Percentiles rank a stretch among this genome's conserved stretches.
Evolutionary conservation across 257 asterid genomes (phyloP).

Genomic region (Pogostemon cablin): DNA sequence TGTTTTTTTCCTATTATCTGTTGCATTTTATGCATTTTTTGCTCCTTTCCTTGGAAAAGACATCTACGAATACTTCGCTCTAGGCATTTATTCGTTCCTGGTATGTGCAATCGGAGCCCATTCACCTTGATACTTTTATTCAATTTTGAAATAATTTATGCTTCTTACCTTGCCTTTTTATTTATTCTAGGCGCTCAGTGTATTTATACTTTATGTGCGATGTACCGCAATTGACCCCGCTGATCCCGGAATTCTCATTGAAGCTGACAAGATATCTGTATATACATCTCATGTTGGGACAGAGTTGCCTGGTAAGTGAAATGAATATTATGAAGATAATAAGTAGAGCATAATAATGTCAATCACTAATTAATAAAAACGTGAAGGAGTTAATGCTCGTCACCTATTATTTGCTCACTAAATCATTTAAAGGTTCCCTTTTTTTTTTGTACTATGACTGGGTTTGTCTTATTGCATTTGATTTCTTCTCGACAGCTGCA

Average conservation of each 20-base stretch:
- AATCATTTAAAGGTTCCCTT: background rate
- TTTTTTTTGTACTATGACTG: background rate
- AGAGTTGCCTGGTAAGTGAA: slow-evolving; percentile 66
- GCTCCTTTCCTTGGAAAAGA: slow-evolving; percentile 97
- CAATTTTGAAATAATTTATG: slow-evolving; percentile 1
- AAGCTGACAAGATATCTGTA: slow-evolving; percentile 60
- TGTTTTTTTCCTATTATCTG: slow-evolving; percentile 83
- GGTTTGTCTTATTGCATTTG: background rate
- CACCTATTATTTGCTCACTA: background rate
- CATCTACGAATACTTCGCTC: slow-evolving; percentile 78
- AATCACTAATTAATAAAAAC: background rate
- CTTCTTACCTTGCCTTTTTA: slow-evolving; percentile 28
- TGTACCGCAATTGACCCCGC: slow-evolving; percentile 98
- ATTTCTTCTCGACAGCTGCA: background rate
- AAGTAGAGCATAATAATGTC: slow-evolving; percentile 18
- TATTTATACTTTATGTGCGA: slow-evolving; percentile 78
- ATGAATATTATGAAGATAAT: slow-evolving; percentile 2
- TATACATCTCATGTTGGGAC: slow-evolving; percentile 62
- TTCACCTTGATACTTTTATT: slow-evolving; percentile 21
- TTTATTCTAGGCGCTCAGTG: slow-evolving; percentile 69
- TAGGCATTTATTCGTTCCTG: slow-evolving; percentile 86
- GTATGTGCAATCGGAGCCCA: slow-evolving; percentile 50
- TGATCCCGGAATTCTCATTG: slow-evolving; percentile 89
- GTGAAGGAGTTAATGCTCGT: background rate
- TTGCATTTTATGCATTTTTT: slow-evolving; percentile 94